Percentiles rank a stretch among this genome's conserved stretches.
Evolutionary conservation across 2,329 filamentous ascomycete species (phyloP).

Genomic region (Shiraia bambusicola): DNA sequence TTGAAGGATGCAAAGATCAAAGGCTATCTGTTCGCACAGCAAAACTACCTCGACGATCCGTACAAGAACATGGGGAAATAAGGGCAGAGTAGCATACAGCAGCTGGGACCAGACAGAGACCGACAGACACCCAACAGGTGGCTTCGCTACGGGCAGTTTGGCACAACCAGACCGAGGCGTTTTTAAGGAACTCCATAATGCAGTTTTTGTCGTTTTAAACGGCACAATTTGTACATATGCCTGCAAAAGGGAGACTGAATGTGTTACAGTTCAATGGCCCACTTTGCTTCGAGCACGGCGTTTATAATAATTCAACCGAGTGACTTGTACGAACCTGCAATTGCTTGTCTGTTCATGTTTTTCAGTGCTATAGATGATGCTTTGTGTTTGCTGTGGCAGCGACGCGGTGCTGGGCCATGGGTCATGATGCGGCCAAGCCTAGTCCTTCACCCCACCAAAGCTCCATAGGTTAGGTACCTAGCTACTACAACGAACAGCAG

Average conservation of each 20-base stretch:
- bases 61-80: slow-evolving; percentile 36
- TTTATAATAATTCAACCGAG: too few relatives aligned
- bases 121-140: slow-evolving; percentile 3
- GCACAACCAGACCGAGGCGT: not conserved
- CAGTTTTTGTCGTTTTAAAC: slow-evolving; percentile 17
- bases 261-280: not conserved
- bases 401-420: slow-evolving; percentile 1
- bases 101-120: not conserved
- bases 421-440: slow-evolving; percentile 25
- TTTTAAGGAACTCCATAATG: slow-evolving; percentile 9
- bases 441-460: slow-evolving; percentile 23
- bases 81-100: slow-evolving; percentile 1
- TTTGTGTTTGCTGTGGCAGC: not conserved
- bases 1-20: slow-evolving; percentile 75
- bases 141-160: not conserved
- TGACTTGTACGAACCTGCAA: too few relatives aligned
- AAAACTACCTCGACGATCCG: slow-evolving; percentile 63
- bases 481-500: slow-evolving; percentile 26
- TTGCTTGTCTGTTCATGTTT: not conserved
- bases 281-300: too few relatives aligned
- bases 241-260: slow-evolving; percentile 16
- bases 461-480: too few relatives aligned
- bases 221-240: slow-evolving; percentile 36
- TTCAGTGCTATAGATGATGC: not conserved
- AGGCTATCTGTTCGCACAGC: slow-evolving; percentile 77